Base-by-base conservation (phyloP, 2,329 filamentous ascomycete species). In the Colletotrichum graminicola region DNA sequence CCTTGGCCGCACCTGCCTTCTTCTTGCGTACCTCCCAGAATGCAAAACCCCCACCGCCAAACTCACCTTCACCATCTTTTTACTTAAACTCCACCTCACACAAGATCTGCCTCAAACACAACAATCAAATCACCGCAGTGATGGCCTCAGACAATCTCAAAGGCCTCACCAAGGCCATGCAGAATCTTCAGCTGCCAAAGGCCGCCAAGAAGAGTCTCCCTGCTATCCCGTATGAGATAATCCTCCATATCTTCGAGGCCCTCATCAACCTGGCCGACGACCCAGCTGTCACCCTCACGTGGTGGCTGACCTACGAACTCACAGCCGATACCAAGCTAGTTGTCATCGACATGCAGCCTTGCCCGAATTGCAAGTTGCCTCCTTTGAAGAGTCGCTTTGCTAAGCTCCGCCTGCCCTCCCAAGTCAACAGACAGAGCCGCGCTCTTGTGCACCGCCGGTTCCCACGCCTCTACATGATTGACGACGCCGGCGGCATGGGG, bases 221-320 rank as follows among this genome's bases (percentile, higher is more conserved):
- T 45, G 23, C 3, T 10, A 21, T 68, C 26, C 51, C 59, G 1
- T 63, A 57, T 14, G 59, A 68, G 18, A 18, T 68, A 12, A 26
- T 34, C 29, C 59, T 68, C 1, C 18, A 32, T n/a, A 23, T 63
- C 26, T 5, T 63, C 0, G 59, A 68, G 1, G 3, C 18, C 1
- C 52, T 68, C 51, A 63, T 63, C 14, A 32, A 21, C 14, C 5
- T 49, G 26, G 51, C 51, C 14, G 36, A 56, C 14, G 7, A 41
- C 21, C 4, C 52, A 11, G 10, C 23, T 11, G 14, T 18, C 29
- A 34, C 12, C 18, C 29, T 34, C 52, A 55, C 32, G 8, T 54
- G 45, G 6, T 51, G 39, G 59, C 36, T 57, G 6, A n/a, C 29
- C 11, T 67, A 62, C 65, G 11, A 62, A 8, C 18, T n/a, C 34